Evolutionary conservation across 768 basidiomycete genomes (phyloP), one percentile per base, ranked within the genome.

Genomic region (Boletus pseudopeckii): DNA sequence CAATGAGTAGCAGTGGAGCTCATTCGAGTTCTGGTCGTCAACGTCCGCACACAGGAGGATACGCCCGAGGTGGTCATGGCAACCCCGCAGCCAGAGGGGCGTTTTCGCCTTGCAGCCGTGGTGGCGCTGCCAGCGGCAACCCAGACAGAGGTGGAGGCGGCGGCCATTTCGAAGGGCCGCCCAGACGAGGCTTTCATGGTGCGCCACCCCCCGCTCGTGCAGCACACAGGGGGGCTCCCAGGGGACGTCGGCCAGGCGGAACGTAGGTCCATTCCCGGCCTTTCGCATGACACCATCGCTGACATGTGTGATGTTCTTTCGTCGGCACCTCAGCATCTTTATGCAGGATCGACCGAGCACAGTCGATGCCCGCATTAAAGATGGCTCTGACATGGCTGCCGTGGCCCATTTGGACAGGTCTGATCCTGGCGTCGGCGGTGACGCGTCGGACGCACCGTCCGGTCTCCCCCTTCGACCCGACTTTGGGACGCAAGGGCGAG

Each of bases 301-400:
- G 34, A 58, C n/a, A 4, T 15, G 20, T 24, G 8, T 9, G 7
- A 28, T 28, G 28, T 30, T 30, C 7, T 8, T 22, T 20, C 43
- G 8, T 22, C 10, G 11, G 10, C 24, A 9, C n/a, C 1, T 34
- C n/a, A 58, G 56, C 37, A 59, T 60, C 50, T 80, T 77, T 62
- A 68, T 68, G 45, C 65, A 66, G 34, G 64, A 60, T 49, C 59
- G 57, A 58, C 64, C 68, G 71, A 80, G 57, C 55, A 73, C 77
- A n/a, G 63, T 90, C 43, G 77, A 82, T 54, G 71, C 77, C 48
- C 89, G 89, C 73, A 53, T 66, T 73, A 20, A 60, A 60, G 72
- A 75, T 57, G 62, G 53, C 39, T 74, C 74, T 2, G 74, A 78
- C 62, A 68, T 71, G 55, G 63, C 65, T 22, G 66, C 74, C 33